These are phyloP conservation scores for Colletotrichum sansevieriae DNA, from an alignment of 2,329 filamentous ascomycete genomes.

Conservation along the genomic window DNA sequence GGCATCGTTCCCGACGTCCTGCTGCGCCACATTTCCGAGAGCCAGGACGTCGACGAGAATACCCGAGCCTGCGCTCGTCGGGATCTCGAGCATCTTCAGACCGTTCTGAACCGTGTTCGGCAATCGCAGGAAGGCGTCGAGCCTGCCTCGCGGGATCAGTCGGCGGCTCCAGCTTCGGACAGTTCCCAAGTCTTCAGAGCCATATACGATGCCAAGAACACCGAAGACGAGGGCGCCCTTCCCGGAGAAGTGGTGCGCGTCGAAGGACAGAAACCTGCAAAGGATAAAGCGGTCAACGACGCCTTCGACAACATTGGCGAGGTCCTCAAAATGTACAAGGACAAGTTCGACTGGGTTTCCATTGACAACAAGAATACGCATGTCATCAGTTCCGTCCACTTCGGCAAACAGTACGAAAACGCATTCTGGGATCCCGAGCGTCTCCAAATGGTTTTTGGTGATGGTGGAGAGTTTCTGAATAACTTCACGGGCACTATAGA, in stretches of 20 bases:
- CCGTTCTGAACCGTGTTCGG: constrained; percentile 47
- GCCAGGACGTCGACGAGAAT: constrained; percentile 52
- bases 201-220: constrained; percentile 59
- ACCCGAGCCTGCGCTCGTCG: constrained; percentile 53
- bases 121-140: constrained; percentile 46
- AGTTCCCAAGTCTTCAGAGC: constrained; percentile 53
- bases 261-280: constrained; percentile 56
- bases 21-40: constrained; percentile 23
- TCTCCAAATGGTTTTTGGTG: constrained; percentile 68
- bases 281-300: constrained; percentile 61
- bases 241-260: constrained; percentile 58
- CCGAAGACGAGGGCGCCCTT: constrained; percentile 51
- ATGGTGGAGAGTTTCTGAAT: constrained; percentile 64
- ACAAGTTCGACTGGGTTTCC: constrained; percentile 63
- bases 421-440: constrained; percentile 66
- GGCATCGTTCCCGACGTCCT: constrained; percentile 24
- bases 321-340: constrained; percentile 63
- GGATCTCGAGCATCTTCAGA: constrained; percentile 55
- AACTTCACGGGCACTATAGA: constrained; percentile 66
- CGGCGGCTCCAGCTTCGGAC: constrained; percentile 27
- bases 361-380: constrained; percentile 64
- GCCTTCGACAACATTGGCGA: constrained; percentile 64
- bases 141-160: too few relatives aligned
- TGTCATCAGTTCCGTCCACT: constrained; percentile 67
- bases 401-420: constrained; percentile 63